Conservation (phyloP, 768 basidiomycete species). For the Kwoniella newhampshirensis region DNA sequence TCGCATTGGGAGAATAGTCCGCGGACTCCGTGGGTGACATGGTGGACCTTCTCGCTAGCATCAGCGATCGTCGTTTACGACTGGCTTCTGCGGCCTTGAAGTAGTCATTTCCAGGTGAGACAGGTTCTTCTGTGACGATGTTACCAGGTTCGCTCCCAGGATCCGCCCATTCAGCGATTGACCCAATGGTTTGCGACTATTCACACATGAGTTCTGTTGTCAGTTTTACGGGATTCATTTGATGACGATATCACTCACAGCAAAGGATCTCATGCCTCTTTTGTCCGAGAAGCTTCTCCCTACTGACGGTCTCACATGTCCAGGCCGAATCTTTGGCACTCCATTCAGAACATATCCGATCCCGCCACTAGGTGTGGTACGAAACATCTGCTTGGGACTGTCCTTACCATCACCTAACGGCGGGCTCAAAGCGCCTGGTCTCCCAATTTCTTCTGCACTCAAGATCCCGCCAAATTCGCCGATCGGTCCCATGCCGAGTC, state of each 20-base stretch:
- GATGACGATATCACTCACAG: conserved; percentile 10
- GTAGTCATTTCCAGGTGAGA: conserved; percentile 41
- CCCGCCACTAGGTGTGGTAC: conserved; percentile 40
- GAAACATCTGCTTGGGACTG: conserved; percentile 33
- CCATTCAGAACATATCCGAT: conserved; percentile 48
- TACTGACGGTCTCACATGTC: conserved; percentile 19
- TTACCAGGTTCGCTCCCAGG: conserved; percentile 9
- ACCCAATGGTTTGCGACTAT: conserved; percentile 40
- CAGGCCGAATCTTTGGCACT: conserved; percentile 35
- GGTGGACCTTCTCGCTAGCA: conserved; percentile 28
- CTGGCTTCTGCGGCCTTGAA: conserved; percentile 31
- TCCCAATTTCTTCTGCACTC: conserved; percentile 13
- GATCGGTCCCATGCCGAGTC: conserved; percentile 42
- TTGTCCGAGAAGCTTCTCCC: conserved; percentile 36
- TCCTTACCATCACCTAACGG: conserved; percentile 21
- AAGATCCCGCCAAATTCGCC: conserved; percentile 40
- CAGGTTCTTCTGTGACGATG: conserved; percentile 23
- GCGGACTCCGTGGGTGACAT: conserved; percentile 35
- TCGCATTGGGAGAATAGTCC: conserved; percentile 30
- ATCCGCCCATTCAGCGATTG: conserved; percentile 45
- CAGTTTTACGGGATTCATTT: not conserved
- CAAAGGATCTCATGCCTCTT: conserved; percentile 17
- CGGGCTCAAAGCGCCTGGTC: conserved; percentile 27
- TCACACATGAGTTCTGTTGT: not conserved
- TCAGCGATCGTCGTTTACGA: conserved; percentile 38